Conservation (phyloP, 2,329 filamentous ascomycete genomes). For the Colletotrichum costaricense region DNA sequence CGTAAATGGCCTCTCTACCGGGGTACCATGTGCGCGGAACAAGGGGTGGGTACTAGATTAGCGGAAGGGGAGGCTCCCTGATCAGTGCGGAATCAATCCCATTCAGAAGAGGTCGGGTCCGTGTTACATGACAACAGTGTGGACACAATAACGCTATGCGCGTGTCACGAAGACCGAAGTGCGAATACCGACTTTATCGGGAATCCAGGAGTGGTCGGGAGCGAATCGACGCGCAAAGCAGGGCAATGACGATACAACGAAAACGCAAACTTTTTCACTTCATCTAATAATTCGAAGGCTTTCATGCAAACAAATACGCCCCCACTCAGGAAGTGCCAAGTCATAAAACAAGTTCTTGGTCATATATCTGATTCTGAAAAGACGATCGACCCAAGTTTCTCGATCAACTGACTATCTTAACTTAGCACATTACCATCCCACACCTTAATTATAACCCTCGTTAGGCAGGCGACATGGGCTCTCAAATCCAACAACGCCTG, state of each 20-base stretch:
- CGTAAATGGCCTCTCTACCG: not conserved
- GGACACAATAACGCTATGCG: not conserved
- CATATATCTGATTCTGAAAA: too few relatives aligned
- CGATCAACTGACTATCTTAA: too few relatives aligned
- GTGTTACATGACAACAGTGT: not conserved
- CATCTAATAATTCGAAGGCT: not conserved
- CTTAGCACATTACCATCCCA: too few relatives aligned
- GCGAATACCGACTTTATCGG: constrained; percentile 18
- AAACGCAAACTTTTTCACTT: not conserved
- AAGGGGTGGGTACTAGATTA: not conserved
- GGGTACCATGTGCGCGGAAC: not conserved
- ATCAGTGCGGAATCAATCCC: constrained; percentile 1
- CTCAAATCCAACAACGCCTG: constrained; percentile 12
- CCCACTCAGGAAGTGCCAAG: too few relatives aligned
- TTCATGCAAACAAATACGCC: too few relatives aligned
- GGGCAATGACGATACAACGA: not conserved
- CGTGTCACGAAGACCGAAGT: constrained; percentile 2
- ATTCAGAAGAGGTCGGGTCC: not conserved
- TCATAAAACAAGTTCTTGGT: too few relatives aligned
- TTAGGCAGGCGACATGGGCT: not conserved
- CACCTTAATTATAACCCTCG: too few relatives aligned
- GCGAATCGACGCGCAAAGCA: not conserved
- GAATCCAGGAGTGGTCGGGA: not conserved
- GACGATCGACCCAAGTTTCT: too few relatives aligned
- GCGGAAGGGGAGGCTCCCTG: not conserved